These are phyloP conservation scores for Fraxinus anomala DNA, from an alignment of 257 asterid genomes.

Conservation along the genomic window DNA sequence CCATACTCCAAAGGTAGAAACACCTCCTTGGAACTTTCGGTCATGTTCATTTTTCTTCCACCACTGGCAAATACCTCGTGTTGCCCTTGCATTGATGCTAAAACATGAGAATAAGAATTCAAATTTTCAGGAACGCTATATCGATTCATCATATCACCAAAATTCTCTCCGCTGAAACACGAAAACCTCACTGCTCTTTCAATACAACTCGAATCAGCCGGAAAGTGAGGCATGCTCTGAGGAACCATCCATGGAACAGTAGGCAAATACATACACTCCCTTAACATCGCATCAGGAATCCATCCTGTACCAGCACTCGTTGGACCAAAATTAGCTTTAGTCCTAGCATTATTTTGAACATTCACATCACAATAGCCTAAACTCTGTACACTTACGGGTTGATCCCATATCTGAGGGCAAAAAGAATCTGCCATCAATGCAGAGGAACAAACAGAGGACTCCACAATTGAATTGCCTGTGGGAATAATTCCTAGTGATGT, in stretches of 20 bases:
- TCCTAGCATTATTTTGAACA: constrained; percentile 42
- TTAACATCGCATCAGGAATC: constrained; percentile 50
- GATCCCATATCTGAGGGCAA: constrained; percentile 67
- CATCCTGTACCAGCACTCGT: constrained; percentile 44
- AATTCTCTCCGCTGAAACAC: constrained; percentile 78
- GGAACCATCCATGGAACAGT: constrained; percentile 56
- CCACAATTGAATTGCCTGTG: constrained; percentile 41
- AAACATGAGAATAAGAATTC: constrained; percentile 43
- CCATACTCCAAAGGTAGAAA: constrained; percentile 31
- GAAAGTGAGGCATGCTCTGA: constrained; percentile 70
- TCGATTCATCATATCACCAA: constrained; percentile 58
- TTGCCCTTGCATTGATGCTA: constrained; percentile 47
- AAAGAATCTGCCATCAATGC: constrained; percentile 54
- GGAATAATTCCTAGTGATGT: constrained; percentile 53
- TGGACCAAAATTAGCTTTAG: constrained; percentile 37
- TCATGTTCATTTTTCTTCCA: constrained; percentile 34
- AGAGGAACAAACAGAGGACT: constrained; percentile 48
- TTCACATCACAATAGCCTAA: constrained; percentile 56
- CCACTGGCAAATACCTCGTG: constrained; percentile 41
- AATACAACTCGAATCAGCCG: constrained; percentile 77
- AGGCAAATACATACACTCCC: constrained; percentile 60
- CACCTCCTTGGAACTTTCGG: constrained; percentile 42
- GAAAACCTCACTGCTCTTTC: constrained; percentile 92
- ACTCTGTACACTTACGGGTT: constrained; percentile 43
- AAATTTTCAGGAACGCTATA: constrained; percentile 36